Conservation (phyloP, 2,329 filamentous ascomycete species). For the Xylaria sp. region DNA sequence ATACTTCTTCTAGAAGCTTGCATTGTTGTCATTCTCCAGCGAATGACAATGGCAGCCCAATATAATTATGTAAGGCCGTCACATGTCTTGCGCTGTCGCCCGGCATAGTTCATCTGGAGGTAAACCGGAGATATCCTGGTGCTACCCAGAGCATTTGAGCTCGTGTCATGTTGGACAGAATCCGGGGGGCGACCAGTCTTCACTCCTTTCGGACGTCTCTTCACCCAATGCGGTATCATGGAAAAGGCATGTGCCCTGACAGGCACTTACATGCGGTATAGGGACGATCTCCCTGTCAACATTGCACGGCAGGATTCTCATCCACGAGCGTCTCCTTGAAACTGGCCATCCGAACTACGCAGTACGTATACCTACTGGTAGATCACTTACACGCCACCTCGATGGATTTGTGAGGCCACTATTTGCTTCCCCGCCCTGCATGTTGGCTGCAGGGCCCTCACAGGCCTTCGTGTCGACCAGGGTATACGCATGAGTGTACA, state of each 20-base stretch:
- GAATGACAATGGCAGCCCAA: constrained; percentile 11
- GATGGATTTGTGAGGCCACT: constrained; percentile 2
- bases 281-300: constrained; percentile 1
- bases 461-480: neutral
- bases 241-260: constrained; percentile 16
- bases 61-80: constrained; percentile 21
- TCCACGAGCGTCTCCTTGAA: neutral
- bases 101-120: constrained; percentile 24
- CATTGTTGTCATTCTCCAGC: constrained; percentile 16
- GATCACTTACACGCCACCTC: neutral
- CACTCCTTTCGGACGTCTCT: neutral
- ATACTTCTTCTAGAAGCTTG: constrained; percentile 37
- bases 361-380: neutral
- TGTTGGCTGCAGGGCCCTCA: constrained; percentile 30
- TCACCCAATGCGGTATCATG: constrained; percentile 11
- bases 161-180: constrained; percentile 18
- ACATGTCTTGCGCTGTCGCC: constrained; percentile 20
- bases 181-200: neutral
- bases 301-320: constrained; percentile 21
- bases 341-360: constrained; percentile 10
- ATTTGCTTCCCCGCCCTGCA: constrained; percentile 21
- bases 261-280: constrained; percentile 9
- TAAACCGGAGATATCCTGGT: constrained; percentile 31
- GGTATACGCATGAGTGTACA: neutral
- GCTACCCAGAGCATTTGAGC: constrained; percentile 1